Percentiles rank a stretch among this genome's conserved stretches.
These are phyloP conservation scores for Populus hybrid DNA, from an alignment of 441 rosid genomes.

Conservation along the genomic window DNA sequence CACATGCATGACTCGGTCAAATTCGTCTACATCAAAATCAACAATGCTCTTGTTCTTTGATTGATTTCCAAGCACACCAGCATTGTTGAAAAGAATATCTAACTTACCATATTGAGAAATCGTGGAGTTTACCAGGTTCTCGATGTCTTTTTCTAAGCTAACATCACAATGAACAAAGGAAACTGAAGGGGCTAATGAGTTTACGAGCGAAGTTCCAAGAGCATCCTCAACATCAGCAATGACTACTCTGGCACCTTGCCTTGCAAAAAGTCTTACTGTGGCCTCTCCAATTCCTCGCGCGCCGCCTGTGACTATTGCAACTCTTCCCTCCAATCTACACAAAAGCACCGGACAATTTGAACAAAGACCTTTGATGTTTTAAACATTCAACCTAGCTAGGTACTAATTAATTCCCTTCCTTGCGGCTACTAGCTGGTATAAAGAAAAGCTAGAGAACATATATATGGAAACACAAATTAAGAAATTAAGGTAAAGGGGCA, in stretches of 20 bases:
- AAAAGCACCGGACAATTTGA: background rate
- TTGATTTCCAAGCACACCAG: conserved; percentile 78
- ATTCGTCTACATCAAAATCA: conserved; percentile 34
- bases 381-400: too few relatives aligned
- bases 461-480: too few relatives aligned
- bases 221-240: conserved; percentile 67
- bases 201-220: conserved; percentile 44
- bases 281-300: conserved; percentile 89
- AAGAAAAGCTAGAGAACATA: background rate
- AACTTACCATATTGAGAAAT: conserved; percentile 53
- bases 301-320: conserved; percentile 83
- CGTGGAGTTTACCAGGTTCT: conserved; percentile 50
- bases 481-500: background rate
- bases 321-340: conserved; percentile 70
- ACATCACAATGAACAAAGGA: conserved; percentile 72
- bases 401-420: too few relatives aligned
- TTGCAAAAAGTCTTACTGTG: conserved; percentile 54
- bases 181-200: conserved; percentile 43
- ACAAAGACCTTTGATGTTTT: too few relatives aligned
- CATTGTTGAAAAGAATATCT: conserved; percentile 81
- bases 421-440: background rate
- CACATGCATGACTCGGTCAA: conserved; percentile 62
- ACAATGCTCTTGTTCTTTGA: conserved; percentile 52
- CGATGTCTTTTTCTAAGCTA: conserved; percentile 56
- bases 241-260: conserved; percentile 77